phyloP scores from a whole-genome alignment of 2,329 filamentous ascomycete species.

The Claviceps pazoutovae region DNA sequence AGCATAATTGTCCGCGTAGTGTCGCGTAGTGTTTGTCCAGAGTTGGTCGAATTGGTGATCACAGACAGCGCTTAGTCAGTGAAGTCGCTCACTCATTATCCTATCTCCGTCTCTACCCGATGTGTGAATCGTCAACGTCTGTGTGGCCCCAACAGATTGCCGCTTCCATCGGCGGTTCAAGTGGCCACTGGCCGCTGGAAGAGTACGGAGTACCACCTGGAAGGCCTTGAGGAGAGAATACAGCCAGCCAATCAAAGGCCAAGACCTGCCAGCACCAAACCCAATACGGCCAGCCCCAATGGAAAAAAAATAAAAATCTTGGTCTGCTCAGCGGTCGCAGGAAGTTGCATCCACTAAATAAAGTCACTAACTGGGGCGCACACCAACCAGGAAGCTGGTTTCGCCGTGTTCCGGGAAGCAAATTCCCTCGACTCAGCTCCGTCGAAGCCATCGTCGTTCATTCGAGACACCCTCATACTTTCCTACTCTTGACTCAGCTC shows the following conservation, averaged over 20 bases:
- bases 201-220: too few species aligned
- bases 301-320: slow-evolving; percentile 9
- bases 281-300: slow-evolving; percentile 4
- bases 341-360: background rate
- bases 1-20: too few species aligned
- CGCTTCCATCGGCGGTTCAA: background rate
- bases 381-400: slow-evolving; percentile 8
- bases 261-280: background rate
- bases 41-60: background rate
- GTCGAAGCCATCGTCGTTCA: slow-evolving; percentile 7
- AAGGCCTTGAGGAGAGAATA: background rate
- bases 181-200: too few species aligned
- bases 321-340: slow-evolving; percentile 2
- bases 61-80: background rate
- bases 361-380: background rate
- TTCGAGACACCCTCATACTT: slow-evolving; percentile 1
- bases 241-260: background rate
- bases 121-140: background rate
- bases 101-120: background rate
- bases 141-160: slow-evolving; percentile 1
- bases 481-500: background rate
- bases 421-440: slow-evolving; percentile 8
- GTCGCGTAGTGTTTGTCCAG: too few species aligned
- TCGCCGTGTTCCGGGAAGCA: slow-evolving; percentile 9
- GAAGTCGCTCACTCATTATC: background rate